Evolutionary conservation across 805 yeast genomes (phyloP).

Genomic region (Metschnikowia sp.): DNA sequence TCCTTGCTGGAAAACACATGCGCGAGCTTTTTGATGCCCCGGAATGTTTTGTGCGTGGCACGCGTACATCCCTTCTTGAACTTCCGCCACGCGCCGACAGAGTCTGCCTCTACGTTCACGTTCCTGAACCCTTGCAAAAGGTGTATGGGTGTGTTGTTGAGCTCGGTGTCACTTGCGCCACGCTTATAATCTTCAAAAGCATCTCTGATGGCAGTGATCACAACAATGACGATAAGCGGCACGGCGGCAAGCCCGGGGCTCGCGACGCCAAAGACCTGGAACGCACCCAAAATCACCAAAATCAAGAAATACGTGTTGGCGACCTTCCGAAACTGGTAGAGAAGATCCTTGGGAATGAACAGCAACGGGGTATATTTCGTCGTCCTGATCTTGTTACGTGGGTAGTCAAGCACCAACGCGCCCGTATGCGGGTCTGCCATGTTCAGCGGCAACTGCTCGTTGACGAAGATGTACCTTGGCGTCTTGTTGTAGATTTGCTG

Average conservation of each 20-base stretch:
- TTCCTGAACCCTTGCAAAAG: conserved; percentile 52
- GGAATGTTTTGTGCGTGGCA: conserved; percentile 15
- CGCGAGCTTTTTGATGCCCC: conserved; percentile 20
- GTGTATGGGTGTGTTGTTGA: conserved; percentile 65
- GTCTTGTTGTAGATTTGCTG: conserved; percentile 35
- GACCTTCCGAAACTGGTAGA: conserved; percentile 67
- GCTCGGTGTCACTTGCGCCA: conserved; percentile 66
- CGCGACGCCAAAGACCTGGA: conserved; percentile 76
- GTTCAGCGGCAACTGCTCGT: conserved; percentile 45
- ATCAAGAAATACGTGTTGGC: conserved; percentile 87
- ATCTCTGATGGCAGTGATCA: conserved; percentile 72
- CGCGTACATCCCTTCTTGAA: conserved; percentile 59
- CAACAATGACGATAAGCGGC: conserved; percentile 74
- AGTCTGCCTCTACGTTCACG: conserved; percentile 52
- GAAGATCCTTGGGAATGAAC: conserved; percentile 81
- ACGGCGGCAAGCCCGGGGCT: conserved; percentile 72
- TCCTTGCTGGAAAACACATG: conserved; percentile 26
- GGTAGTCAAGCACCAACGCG: conserved; percentile 56
- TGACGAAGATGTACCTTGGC: conserved; percentile 47
- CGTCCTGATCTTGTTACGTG: conserved; percentile 90
- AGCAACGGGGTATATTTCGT: conserved; percentile 91
- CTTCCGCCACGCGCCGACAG: conserved; percentile 61
- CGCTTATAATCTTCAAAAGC: conserved; percentile 80
- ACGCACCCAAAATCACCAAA: conserved; percentile 75
- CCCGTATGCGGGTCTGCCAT: conserved; percentile 50